A percentile compares a stretch with the other conserved stretches of the same genome.
phyloP scores from a whole-genome alignment of 2,329 filamentous ascomycete species.

The Fusarium transvaalense region DNA sequence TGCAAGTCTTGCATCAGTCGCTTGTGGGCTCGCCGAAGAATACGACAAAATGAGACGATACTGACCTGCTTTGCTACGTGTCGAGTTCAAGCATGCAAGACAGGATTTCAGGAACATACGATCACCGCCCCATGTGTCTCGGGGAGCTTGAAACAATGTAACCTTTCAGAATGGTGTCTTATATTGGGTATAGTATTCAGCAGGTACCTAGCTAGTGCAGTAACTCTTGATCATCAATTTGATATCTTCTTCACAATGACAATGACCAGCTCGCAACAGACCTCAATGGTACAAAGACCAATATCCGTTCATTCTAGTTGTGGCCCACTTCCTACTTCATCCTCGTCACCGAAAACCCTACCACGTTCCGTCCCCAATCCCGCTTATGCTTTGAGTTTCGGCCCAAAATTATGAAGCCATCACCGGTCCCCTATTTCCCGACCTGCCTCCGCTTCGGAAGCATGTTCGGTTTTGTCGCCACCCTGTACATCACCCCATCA shows the following conservation, averaged over 20 bases:
- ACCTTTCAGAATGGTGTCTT: neutral
- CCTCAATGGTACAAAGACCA: constrained; percentile 14
- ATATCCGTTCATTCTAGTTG: constrained; percentile 40
- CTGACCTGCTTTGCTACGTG: constrained; percentile 9
- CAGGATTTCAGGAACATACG: neutral
- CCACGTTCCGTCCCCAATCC: neutral
- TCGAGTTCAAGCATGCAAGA: constrained; percentile 1
- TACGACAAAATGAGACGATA: neutral
- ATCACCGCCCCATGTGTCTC: neutral
- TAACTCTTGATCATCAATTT: neutral
- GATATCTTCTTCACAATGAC: neutral
- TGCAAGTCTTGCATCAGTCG: constrained; percentile 9
- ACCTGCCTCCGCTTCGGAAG: neutral
- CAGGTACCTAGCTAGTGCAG: neutral
- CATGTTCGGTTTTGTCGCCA: neutral
- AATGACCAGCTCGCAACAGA: neutral
- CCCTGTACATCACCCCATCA: constrained; percentile 4
- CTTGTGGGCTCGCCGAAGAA: neutral
- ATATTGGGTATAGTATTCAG: neutral
- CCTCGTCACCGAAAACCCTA: constrained; percentile 8
- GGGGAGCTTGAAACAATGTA: neutral
- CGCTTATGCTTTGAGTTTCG: neutral
- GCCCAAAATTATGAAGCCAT: neutral
- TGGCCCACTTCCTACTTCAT: constrained; percentile 27
- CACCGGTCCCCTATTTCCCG: neutral